phyloP scores from a whole-genome alignment of 2,329 filamentous ascomycete genomes.

The Geosmithia flava region DNA sequence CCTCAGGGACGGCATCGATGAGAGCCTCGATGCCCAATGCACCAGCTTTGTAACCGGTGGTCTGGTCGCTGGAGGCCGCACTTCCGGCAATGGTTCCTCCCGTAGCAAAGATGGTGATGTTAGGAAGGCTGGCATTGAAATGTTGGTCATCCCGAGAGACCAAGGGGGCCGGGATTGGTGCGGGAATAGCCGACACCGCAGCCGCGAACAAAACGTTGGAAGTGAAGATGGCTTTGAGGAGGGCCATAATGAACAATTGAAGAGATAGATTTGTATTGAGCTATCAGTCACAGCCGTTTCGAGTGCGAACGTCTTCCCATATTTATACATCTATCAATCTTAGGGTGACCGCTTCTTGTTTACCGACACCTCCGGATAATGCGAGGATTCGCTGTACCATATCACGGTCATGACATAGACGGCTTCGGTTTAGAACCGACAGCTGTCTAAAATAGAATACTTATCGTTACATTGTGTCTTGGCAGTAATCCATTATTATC shows the following conservation, averaged over 20 bases:
- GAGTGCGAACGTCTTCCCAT: background rate
- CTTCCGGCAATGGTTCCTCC: slow-evolving; percentile 49
- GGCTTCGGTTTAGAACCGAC: background rate
- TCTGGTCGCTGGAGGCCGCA: slow-evolving; percentile 31
- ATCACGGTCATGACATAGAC: background rate
- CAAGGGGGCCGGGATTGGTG: background rate
- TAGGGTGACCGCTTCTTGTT: background rate
- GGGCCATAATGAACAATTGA: background rate
- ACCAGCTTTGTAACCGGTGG: slow-evolving; percentile 26
- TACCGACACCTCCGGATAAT: no score
- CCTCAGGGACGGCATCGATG: slow-evolving; percentile 39
- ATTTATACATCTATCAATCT: background rate
- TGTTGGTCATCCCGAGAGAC: background rate
- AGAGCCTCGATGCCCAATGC: slow-evolving; percentile 34
- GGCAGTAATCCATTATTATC: background rate
- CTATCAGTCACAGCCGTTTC: background rate
- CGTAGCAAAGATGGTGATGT: slow-evolving; percentile 43
- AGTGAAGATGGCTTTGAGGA: background rate
- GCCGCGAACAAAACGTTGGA: background rate
- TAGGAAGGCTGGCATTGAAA: slow-evolving; percentile 32
- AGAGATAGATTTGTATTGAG: background rate
- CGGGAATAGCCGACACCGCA: background rate
- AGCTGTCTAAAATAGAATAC: background rate
- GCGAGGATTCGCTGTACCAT: background rate
- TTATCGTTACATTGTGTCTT: background rate